Base-by-base conservation (phyloP, 164 flowering plant genomes). In the Chloranthus sessilifolius region DNA sequence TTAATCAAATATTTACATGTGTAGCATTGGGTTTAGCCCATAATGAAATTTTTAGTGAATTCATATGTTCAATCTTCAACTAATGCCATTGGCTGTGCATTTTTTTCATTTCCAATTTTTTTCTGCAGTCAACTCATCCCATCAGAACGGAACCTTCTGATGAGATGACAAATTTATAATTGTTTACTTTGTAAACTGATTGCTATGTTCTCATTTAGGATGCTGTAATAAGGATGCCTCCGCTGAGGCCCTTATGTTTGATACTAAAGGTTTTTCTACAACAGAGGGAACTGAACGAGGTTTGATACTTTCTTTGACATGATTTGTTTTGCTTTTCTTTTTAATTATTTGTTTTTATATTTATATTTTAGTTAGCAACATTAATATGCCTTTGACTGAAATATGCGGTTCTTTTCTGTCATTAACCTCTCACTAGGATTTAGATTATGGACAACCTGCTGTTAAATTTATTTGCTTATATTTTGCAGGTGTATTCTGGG, bases 281-380 rank as follows among this genome's bases (percentile, higher is more conserved):
- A 47, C 99, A 92, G 54, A 83, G 99, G 64, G 99, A 84, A 67
- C 62, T 92, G 43, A 92, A 92, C 70, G 99, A 92, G 95, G 99
- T 92, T 23, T 43, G 41, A 17, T 37, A n/a, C n/a, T n/a, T n/a
- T n/a, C n/a, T n/a, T n/a, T n/a, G n/a, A n/a, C n/a, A n/a, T n/a
- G n/a, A n/a, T n/a, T n/a, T n/a, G n/a, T n/a, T n/a, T n/a, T n/a
- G n/a, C n/a, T n/a, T n/a, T 40, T 50, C 25, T 34, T 38, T 3
- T 25, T 22, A 44, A 7, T 35, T 17, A 20, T 21, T 22, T 6
- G 2, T 3, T 4, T 20, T 0, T 42, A 7, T 42, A 10, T 42
- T 42, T 20, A 26, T 9, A 7, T n/a, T n/a, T n/a, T n/a, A n/a
- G n/a, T n/a, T n/a, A n/a, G n/a, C 14, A 42, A n/a, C 5, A 21